A percentile compares a stretch with the other conserved stretches of the same genome.
These are phyloP conservation scores for Vicia faba DNA, from an alignment of 306 rosid species.

Conservation along the genomic window DNA sequence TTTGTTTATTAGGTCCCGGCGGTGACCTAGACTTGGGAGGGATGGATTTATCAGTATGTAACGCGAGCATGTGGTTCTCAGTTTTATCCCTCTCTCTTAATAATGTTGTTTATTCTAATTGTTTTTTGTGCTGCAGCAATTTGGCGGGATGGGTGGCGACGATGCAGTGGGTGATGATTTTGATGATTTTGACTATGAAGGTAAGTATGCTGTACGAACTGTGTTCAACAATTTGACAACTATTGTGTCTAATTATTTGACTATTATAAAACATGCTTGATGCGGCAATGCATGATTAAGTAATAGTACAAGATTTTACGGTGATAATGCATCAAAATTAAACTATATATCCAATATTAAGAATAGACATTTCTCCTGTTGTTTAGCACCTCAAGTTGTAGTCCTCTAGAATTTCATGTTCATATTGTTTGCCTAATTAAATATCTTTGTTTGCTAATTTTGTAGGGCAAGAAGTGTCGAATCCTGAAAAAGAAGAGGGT, in stretches of 20 bases:
- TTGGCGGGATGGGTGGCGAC: conserved; percentile 47
- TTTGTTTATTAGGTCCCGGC: conserved; percentile 38
- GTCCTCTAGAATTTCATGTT: not conserved
- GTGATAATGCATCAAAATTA: not conserved
- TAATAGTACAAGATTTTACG: not conserved
- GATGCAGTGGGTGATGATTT: conserved; percentile 58
- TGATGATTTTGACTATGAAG: conserved; percentile 72
- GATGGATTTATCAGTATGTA: conserved; percentile 96
- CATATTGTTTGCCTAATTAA: no score
- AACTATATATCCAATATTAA: not conserved
- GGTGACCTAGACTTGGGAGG: conserved; percentile 78
- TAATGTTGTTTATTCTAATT: not conserved
- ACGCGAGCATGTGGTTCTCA: not conserved
- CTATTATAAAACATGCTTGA: no score
- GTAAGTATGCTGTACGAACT: conserved; percentile 25
- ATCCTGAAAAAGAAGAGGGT: conserved; percentile 48
- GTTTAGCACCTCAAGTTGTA: not conserved
- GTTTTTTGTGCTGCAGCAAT: conserved; percentile 55
- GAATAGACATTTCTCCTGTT: not conserved
- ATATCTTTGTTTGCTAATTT: conserved; percentile 4
- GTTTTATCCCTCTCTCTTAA: conserved; percentile 7
- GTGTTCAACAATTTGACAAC: no score
- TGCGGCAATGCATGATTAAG: conserved; percentile 4
- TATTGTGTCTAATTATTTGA: no score
- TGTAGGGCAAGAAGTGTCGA: conserved; percentile 61